Conservation (phyloP, 2,329 filamentous ascomycete species). For the Boeremia exigua region DNA sequence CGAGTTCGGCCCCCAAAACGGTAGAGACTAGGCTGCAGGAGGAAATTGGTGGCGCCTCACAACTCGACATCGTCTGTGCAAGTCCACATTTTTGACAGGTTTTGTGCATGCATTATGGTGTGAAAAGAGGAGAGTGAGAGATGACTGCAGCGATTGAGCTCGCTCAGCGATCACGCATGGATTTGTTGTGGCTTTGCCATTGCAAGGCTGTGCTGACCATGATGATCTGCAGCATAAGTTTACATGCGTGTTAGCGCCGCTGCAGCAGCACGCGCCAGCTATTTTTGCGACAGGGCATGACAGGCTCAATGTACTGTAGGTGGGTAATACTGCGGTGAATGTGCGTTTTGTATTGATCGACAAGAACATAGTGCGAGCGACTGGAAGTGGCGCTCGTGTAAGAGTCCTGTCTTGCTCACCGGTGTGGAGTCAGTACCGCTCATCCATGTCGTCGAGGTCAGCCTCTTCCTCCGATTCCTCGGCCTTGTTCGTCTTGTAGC, state of each 20-base stretch:
- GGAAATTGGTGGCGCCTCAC: slow-evolving; percentile 8
- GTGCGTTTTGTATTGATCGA: background rate
- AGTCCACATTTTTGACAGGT: background rate
- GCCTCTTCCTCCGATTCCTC: slow-evolving; percentile 49
- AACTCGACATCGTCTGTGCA: background rate
- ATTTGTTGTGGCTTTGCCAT: background rate
- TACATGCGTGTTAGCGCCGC: slow-evolving; percentile 16
- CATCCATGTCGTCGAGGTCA: slow-evolving; percentile 49
- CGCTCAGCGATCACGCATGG: no score
- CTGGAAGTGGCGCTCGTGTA: background rate
- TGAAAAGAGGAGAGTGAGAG: background rate
- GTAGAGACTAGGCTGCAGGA: background rate
- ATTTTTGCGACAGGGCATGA: slow-evolving; percentile 32
- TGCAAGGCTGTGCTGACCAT: slow-evolving; percentile 25
- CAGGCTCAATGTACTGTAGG: no score
- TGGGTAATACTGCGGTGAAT: slow-evolving; percentile 3
- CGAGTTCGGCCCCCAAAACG: slow-evolving; percentile 6
- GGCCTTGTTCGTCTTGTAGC: slow-evolving; percentile 15
- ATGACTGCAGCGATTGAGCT: background rate
- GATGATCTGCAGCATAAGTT: slow-evolving; percentile 17
- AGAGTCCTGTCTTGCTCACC: slow-evolving; percentile 5
- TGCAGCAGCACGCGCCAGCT: slow-evolving; percentile 17
- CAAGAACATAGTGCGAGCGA: background rate
- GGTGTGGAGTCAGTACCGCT: slow-evolving; percentile 36
- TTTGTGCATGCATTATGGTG: background rate